Conservation (phyloP, 2,329 filamentous ascomycete species). For the Salinomyces thailandicus region DNA sequence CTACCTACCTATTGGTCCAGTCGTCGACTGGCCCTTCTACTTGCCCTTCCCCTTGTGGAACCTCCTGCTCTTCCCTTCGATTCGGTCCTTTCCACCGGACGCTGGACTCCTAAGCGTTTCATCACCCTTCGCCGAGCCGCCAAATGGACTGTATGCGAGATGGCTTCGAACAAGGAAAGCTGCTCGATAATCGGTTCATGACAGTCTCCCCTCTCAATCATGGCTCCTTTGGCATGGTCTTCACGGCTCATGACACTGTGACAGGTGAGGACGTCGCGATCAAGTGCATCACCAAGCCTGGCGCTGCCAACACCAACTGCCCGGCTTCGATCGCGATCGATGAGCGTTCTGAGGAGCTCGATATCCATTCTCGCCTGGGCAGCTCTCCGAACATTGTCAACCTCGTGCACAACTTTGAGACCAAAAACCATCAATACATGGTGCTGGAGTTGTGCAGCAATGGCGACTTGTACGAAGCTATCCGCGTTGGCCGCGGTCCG, state of each 20-base stretch:
- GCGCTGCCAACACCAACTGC: slow-evolving; percentile 39
- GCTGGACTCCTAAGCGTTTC: slow-evolving; percentile 2
- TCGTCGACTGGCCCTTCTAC: neutral
- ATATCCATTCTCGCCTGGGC: slow-evolving; percentile 68
- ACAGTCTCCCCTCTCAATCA: slow-evolving; percentile 93
- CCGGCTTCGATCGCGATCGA: slow-evolving; percentile 62
- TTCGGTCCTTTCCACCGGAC: neutral
- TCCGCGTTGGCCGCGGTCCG: slow-evolving; percentile 76
- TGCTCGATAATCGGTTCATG: slow-evolving; percentile 80
- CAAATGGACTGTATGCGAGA: slow-evolving; percentile 78
- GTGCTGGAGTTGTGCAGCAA: slow-evolving; percentile 92
- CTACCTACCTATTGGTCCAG: neutral
- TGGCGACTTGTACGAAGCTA: slow-evolving; percentile 95
- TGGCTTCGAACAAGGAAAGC: slow-evolving; percentile 64
- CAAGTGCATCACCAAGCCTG: slow-evolving; percentile 87
- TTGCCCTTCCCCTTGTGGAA: neutral
- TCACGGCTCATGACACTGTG: slow-evolving; percentile 70
- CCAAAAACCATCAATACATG: slow-evolving; percentile 76
- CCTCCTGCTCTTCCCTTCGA: neutral
- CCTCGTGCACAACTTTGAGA: slow-evolving; percentile 83
- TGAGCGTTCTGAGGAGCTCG: slow-evolving; percentile 70
- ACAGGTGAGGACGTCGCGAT: slow-evolving; percentile 79
- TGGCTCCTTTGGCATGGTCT: slow-evolving; percentile 98
- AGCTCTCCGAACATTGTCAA: slow-evolving; percentile 89
- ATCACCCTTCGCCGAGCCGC: neutral